Evolutionary conservation across 148 eudicot species (phyloP).

Genomic region (Agrostemma githago): DNA sequence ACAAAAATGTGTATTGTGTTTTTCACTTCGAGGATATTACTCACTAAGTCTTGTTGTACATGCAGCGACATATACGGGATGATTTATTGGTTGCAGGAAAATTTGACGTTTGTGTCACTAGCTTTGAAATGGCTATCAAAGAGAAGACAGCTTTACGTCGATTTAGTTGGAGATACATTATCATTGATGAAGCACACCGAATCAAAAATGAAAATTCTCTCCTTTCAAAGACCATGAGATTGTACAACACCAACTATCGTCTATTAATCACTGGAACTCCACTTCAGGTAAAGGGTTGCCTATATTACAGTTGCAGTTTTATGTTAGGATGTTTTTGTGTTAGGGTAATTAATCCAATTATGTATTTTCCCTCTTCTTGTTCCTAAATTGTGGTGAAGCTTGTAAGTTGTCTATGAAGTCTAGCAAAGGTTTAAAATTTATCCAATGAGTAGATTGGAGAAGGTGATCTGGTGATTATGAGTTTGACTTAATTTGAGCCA

Average conservation of each 20-base stretch:
- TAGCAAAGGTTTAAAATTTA: too few relatives aligned
- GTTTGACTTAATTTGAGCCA: too few relatives aligned
- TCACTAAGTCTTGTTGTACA: constrained; percentile 6
- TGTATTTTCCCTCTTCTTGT: too few relatives aligned
- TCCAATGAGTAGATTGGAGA: too few relatives aligned
- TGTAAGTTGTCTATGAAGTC: too few relatives aligned
- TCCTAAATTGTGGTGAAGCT: too few relatives aligned
- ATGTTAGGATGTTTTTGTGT: too few relatives aligned
- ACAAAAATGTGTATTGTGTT: too few relatives aligned
- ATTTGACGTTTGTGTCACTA: constrained; percentile 97
- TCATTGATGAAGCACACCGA: constrained; percentile 98
- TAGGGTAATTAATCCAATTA: too few relatives aligned
- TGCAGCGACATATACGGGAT: constrained; percentile 84
- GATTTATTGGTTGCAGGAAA: constrained; percentile 88
- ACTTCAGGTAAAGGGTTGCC: constrained; percentile 61
- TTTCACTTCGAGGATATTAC: too few relatives aligned
- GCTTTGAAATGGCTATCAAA: constrained; percentile 98
- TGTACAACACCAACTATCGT: constrained; percentile 85
- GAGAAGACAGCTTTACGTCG: constrained; percentile 79
- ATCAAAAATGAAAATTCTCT: constrained; percentile 98
- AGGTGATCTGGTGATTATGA: too few relatives aligned
- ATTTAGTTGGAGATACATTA: constrained; percentile 96
- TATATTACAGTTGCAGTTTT: background rate
- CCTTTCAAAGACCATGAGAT: constrained; percentile 95
- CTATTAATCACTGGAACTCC: constrained; percentile 98